Evolutionary conservation across 164 flowering plant species (phyloP), one percentile per base, ranked within the genome.

Genomic region (Annona squamosa): DNA sequence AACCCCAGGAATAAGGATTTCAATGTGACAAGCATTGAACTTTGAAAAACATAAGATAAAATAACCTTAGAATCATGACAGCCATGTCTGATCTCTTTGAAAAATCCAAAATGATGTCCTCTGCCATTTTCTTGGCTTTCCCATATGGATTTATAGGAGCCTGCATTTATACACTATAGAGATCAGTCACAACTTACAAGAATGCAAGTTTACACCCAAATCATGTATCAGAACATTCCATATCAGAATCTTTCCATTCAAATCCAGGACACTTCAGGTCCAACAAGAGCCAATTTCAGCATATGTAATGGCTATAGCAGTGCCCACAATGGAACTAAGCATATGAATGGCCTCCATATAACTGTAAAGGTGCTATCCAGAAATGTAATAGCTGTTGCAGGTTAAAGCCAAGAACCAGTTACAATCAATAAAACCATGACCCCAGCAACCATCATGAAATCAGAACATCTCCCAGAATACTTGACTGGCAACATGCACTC

Each of bases 41-140:
- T 3, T 10, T 59, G 9, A 18, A 46, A 71, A 52, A 17, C 44
- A 13, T 18, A 46, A 48, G 48, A 26, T 26, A 18, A 52, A 74
- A 86, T 68, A 77, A 91, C 99, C 99, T 93, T 71, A 95, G 78
- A 52, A 95, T 93, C 98, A 95, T 95, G 77, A 95, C 91, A 66
- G 98, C 97, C 98, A 95, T 91, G 74, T 89, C 83, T 19, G 97
- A 88, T 69, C 86, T 95, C 74, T 80, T 90, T 43, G 95, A 88
- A 80, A 91, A 93, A 79, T 95, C 99, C 37, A 91, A 81, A 48
- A 95, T 91, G 62, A 95, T 89, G 81, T 95, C 98, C 78, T 95
- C 99, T 19, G 99, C 90, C 99, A 95, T 95, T 81, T 95, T 95
- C 88, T 95, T 95, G 61, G 99, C 99, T 83, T 95, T 95, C 72